phyloP scores from a whole-genome alignment of 148 eudicot genomes.

The Agrostemma githago region DNA sequence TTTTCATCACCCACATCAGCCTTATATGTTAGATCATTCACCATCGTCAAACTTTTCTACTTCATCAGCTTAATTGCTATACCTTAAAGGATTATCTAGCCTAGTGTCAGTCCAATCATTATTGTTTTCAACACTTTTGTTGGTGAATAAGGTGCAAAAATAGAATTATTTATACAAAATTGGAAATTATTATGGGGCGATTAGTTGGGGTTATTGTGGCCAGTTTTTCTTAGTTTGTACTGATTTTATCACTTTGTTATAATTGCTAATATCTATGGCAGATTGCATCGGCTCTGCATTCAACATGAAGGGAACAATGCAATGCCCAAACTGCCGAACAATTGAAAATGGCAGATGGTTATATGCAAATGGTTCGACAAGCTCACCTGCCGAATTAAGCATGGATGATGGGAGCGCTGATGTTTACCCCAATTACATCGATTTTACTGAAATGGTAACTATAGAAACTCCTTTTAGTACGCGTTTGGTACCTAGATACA shows the following conservation, averaged over 20 bases:
- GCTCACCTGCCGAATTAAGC: slow-evolving; percentile 32
- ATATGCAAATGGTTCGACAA: slow-evolving; percentile 45
- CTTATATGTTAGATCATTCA: not conserved
- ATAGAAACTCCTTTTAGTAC: slow-evolving; percentile 4
- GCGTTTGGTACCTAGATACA: not conserved
- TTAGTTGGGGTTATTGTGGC: not conserved
- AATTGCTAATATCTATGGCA: slow-evolving; percentile 25
- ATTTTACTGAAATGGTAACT: slow-evolving; percentile 43
- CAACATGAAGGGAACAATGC: slow-evolving; percentile 65
- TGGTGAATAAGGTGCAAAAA: not conserved
- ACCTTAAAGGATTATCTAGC: not conserved
- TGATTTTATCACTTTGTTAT: slow-evolving; percentile 1
- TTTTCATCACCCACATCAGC: not conserved
- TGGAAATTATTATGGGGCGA: not conserved
- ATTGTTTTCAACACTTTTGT: not conserved
- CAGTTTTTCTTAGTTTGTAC: not conserved
- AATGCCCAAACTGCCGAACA: slow-evolving; percentile 80
- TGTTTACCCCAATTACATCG: slow-evolving; percentile 36
- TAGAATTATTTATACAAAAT: not conserved
- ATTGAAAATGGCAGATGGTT: slow-evolving; percentile 69
- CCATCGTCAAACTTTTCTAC: not conserved
- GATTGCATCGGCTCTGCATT: slow-evolving; percentile 86
- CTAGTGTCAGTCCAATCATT: not conserved
- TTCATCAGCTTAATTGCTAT: not conserved
- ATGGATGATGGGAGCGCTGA: slow-evolving; percentile 32